These are phyloP conservation scores for Basipetospora chlamydospora DNA, from an alignment of 2,329 filamentous ascomycete genomes.

Conservation along the genomic window DNA sequence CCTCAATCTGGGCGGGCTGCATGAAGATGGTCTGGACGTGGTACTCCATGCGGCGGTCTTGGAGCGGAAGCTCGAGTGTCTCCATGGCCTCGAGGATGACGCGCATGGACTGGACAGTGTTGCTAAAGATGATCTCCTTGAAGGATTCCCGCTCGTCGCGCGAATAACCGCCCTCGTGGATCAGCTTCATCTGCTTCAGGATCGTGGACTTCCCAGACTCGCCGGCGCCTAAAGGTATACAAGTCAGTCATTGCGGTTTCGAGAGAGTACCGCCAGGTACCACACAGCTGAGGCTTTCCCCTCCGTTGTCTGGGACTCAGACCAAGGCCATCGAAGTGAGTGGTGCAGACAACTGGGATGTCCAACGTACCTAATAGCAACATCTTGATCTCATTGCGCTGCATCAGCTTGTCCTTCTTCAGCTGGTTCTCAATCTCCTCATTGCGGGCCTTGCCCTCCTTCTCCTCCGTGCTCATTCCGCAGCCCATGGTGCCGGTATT, in stretches of 20 bases:
- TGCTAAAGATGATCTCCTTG: conserved; percentile 59
- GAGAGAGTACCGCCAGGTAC: no score
- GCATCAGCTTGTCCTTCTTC: conserved; percentile 96
- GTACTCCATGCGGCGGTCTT: conserved; percentile 87
- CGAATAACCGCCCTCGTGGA: conserved; percentile 97
- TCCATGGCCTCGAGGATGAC: conserved; percentile 58
- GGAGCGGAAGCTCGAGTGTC: conserved; percentile 62
- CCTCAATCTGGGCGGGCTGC: conserved; percentile 93
- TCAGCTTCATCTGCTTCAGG: conserved; percentile 99
- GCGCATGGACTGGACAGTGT: conserved; percentile 55
- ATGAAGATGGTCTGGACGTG: conserved; percentile 98
- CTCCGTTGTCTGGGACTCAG: no score
- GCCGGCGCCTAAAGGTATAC: conserved; percentile 60
- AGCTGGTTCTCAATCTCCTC: conserved; percentile 99
- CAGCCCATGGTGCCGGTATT: conserved; percentile 76
- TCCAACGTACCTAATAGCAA: conserved; percentile 65
- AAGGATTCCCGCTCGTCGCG: conserved; percentile 65
- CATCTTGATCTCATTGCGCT: conserved; percentile 99
- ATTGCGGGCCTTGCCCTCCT: conserved; percentile 99
- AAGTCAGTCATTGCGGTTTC: not conserved
- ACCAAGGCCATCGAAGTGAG: no score
- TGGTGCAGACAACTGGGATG: no score
- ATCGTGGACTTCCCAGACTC: conserved; percentile 89
- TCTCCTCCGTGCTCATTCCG: conserved; percentile 99
- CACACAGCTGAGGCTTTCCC: no score